Evolutionary conservation across 495 filamentous ascomycete species (phyloP).

Genomic region (Usnea hakonensis): DNA sequence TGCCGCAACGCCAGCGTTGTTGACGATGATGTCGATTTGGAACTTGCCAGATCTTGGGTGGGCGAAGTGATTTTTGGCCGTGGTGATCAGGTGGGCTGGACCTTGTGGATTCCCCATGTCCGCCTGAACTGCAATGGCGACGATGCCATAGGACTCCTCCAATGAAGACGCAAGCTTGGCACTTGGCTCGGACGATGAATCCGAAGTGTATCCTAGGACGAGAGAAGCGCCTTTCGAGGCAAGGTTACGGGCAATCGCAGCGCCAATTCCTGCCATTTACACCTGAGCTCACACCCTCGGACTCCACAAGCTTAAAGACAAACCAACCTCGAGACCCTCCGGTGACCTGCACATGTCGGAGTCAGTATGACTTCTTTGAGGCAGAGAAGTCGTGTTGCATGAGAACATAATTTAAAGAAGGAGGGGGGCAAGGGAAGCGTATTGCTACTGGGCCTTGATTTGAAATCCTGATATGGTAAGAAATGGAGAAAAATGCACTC

Average conservation of each 20-base stretch:
- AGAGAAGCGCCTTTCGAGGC: constrained; percentile 64
- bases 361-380: neutral
- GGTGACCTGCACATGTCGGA: constrained; percentile 38
- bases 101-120: constrained; percentile 45
- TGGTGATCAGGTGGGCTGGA: constrained; percentile 35
- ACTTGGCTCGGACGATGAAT: constrained; percentile 38
- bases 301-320: constrained; percentile 9
- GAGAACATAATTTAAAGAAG: too few relatives aligned
- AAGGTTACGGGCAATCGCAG: constrained; percentile 71
- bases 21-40: constrained; percentile 79
- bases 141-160: constrained; percentile 34
- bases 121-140: constrained; percentile 48
- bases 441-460: neutral
- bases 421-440: neutral
- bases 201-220: constrained; percentile 66
- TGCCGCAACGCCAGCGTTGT: constrained; percentile 69
- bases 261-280: constrained; percentile 62
- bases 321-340: constrained; percentile 71
- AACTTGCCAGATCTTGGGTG: constrained; percentile 43
- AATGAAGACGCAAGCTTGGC: constrained; percentile 39
- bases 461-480: neutral
- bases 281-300: neutral
- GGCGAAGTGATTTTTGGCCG: constrained; percentile 45
- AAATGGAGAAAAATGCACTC: neutral
- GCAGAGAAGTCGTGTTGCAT: neutral